Evolutionary conservation across 2,329 filamentous ascomycete species (phyloP).

Genomic region (Sporothrix variecibatus): DNA sequence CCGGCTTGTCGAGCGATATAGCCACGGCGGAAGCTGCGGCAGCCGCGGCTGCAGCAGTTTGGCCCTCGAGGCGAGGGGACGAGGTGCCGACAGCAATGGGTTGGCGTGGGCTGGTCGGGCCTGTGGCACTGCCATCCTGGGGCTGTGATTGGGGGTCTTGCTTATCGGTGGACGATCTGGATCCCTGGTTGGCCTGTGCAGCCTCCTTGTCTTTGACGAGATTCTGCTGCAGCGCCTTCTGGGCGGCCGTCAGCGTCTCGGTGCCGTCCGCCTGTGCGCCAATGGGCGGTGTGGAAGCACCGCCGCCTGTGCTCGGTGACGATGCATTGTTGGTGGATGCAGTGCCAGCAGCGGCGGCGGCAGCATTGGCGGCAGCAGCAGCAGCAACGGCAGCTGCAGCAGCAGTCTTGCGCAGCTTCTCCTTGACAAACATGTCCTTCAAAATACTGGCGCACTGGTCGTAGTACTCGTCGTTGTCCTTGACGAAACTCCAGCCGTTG

Average conservation of each 20-base stretch:
- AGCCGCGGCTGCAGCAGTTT: not conserved
- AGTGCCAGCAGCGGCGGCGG: constrained; percentile 32
- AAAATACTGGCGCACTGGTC: constrained; percentile 86
- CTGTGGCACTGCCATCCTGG: not conserved
- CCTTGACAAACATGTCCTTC: constrained; percentile 82
- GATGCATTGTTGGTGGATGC: constrained; percentile 1
- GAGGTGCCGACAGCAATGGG: not conserved
- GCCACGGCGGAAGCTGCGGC: not conserved
- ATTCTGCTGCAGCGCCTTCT: constrained; percentile 27
- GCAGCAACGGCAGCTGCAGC: constrained; percentile 29
- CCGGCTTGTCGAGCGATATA: not conserved
- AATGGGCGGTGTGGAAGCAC: constrained; percentile 36
- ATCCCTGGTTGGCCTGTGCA: constrained; percentile 17
- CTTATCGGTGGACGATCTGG: constrained; percentile 7
- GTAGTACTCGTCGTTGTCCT: constrained; percentile 98
- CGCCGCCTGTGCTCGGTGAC: constrained; percentile 20
- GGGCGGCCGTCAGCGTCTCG: constrained; percentile 28
- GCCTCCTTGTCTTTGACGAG: constrained; percentile 36
- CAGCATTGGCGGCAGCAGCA: constrained; percentile 36
- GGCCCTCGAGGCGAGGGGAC: not conserved
- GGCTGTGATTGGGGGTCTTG: not conserved
- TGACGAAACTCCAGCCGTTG: constrained; percentile 99
- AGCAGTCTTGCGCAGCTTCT: constrained; percentile 60
- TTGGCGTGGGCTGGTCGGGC: not conserved
- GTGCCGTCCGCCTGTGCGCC: constrained; percentile 14